Base-by-base conservation (phyloP, 2,329 filamentous ascomycete genomes). In the Trichoderma sp. region DNA sequence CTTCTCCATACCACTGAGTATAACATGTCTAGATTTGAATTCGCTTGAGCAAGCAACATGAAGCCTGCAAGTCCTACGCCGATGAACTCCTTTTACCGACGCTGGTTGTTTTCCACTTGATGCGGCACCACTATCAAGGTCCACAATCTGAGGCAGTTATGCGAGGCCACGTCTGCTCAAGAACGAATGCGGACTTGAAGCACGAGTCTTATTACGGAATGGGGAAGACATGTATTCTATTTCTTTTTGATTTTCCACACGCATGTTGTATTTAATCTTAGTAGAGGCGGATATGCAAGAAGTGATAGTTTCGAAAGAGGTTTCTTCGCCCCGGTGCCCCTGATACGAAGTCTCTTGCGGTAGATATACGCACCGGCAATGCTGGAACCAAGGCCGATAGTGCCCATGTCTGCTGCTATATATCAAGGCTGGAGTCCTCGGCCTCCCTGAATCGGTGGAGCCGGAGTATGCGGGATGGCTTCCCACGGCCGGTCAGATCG, bases 401-500 rank as follows among this genome's bases (percentile, higher is more conserved):
- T 64, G 49, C 39, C 60, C 63, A 58, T 55, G 46, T 24, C 37
- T 46, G 18, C 52, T 26, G 52, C 60, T 30, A 30, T n/a, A n/a
- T n/a, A n/a, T 37, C 32, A 66, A 66, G 54, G 54, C 54, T 66
- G 63, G 55, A 52, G 64, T 59, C 64, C 24, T 68, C 65, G 65
- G 65, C 32, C 65, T 59, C 65, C 56, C 46, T 59, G 56, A 46
- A 46, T 24, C 34, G 34, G 68, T 69, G 68, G 68, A 66, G 68
- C 60, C 68, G 68, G 60, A 69, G 56, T 59, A 55, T 32, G 68
- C 68, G 68, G 68, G 60, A 69, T 69, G 46, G 54, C 34, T 65
- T 54, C 39, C 32, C 56, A 68, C 60, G 55, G 60, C 68, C 68
- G 60, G 61, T 49, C 51, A 69, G 68, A 64, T 64, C 54, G 61